Percentiles rank a stretch among this genome's conserved stretches.
phyloP scores from a whole-genome alignment of 345 rosid genomes.

The Litchi chinensis region DNA sequence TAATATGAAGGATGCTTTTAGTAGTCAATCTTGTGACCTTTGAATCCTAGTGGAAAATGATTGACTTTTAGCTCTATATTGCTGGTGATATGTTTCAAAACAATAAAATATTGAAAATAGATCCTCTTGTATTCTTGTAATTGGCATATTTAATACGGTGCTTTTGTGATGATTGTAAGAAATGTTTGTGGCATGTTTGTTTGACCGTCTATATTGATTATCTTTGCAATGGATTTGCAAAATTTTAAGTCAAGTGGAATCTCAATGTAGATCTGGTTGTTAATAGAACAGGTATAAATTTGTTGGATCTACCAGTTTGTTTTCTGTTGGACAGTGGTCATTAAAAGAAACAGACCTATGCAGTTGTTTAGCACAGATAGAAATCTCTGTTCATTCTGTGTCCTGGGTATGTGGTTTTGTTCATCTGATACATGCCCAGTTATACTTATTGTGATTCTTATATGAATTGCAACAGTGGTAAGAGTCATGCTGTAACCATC shows the following conservation, averaged over 20 bases:
- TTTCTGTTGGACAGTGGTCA: not conserved
- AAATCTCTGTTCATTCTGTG: not conserved
- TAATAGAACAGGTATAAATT: not conserved
- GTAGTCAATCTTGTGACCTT: not conserved
- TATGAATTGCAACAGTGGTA: constrained; percentile 2
- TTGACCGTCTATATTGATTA: not conserved
- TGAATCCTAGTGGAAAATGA: not conserved
- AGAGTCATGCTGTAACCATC: not conserved
- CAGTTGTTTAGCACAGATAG: not conserved
- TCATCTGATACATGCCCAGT: not conserved
- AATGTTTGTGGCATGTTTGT: not conserved
- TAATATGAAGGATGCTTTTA: constrained; percentile 7
- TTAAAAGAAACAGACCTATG: not conserved
- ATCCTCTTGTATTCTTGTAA: not conserved
- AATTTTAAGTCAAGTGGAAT: not conserved
- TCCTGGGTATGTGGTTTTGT: not conserved
- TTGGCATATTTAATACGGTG: not conserved
- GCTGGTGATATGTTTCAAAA: not conserved
- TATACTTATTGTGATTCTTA: not conserved
- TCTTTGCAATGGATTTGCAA: not conserved
- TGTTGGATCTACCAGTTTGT: not conserved
- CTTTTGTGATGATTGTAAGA: not conserved
- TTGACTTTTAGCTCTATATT: not conserved
- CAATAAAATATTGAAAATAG: not conserved
- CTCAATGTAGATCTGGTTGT: not conserved